Evolutionary conservation across 148 eudicot species (phyloP).

Genomic region (Amaranthus cruentus): DNA sequence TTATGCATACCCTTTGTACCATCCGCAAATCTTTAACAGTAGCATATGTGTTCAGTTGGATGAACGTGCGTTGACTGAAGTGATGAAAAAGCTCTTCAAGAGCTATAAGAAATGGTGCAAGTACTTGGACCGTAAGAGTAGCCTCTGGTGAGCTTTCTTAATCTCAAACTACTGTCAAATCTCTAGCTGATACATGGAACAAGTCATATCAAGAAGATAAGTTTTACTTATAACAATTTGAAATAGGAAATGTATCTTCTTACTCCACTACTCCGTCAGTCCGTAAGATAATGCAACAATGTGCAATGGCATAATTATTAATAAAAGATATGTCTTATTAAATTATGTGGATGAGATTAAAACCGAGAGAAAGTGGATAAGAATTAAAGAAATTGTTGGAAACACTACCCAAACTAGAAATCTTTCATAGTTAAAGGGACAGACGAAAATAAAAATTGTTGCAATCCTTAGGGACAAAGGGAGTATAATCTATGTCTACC

Average conservation of each 20-base stretch:
- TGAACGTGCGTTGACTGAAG: conserved; percentile 87
- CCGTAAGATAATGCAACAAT: no score
- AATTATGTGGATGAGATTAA: no score
- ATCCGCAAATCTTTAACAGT: conserved; percentile 2
- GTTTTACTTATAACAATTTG: background rate
- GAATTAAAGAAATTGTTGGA: no score
- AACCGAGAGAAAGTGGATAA: no score
- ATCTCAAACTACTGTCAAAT: background rate
- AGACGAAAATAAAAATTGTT: no score
- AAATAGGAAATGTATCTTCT: no score
- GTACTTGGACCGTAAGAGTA: conserved; percentile 95
- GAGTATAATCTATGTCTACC: background rate
- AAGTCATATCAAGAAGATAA: background rate
- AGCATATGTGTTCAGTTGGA: conserved; percentile 57
- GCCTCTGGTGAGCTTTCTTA: conserved; percentile 72
- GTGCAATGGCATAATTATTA: no score
- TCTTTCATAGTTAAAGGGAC: no score
- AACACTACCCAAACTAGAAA: no score
- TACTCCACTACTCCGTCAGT: no score
- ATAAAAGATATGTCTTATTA: no score
- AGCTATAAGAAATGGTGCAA: conserved; percentile 99
- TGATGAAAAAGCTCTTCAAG: conserved; percentile 99
- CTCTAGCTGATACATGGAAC: background rate
- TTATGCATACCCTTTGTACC: background rate
- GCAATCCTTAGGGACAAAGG: background rate